These are phyloP conservation scores for Taiozyma sp. DNA, from an alignment of 1,139 yeast species.

Conservation along the genomic window DNA sequence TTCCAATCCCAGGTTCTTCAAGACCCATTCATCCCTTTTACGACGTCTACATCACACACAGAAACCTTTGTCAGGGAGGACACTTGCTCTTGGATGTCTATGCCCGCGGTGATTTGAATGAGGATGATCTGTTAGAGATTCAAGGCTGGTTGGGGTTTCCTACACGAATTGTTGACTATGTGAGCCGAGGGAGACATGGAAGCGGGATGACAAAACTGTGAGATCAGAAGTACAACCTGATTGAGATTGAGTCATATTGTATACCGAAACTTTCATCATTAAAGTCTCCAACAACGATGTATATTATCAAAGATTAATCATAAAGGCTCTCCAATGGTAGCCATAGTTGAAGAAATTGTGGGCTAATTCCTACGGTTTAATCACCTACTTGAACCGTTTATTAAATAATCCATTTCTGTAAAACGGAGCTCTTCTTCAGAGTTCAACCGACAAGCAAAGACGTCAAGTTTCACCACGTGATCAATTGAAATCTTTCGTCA, in stretches of 20 bases:
- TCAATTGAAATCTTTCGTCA: slow-evolving; percentile 60
- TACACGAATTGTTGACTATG: not conserved
- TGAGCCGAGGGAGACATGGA: not conserved
- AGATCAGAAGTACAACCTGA: no score
- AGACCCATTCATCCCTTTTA: not conserved
- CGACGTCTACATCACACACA: not conserved
- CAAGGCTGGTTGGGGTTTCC: not conserved
- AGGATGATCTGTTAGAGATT: not conserved
- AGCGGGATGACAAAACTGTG: no score
- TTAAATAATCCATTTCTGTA: no score
- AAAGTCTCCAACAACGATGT: no score
- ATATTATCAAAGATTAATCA: no score
- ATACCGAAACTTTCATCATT: not conserved
- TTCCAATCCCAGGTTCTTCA: not conserved
- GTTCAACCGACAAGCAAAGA: no score
- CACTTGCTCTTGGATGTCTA: not conserved
- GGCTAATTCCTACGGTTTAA: no score
- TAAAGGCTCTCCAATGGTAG: no score
- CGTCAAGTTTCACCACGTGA: slow-evolving; percentile 23
- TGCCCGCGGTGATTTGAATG: not conserved
- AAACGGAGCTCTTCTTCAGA: no score
- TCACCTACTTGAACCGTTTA: no score
- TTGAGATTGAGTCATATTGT: no score
- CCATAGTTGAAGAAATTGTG: no score
- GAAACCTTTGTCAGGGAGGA: not conserved